Percentiles rank a stretch among this genome's conserved stretches.
Evolutionary conservation across 192 early-diverging fungal species (phyloP).

Genomic region (Rhizophagus prolifer): DNA sequence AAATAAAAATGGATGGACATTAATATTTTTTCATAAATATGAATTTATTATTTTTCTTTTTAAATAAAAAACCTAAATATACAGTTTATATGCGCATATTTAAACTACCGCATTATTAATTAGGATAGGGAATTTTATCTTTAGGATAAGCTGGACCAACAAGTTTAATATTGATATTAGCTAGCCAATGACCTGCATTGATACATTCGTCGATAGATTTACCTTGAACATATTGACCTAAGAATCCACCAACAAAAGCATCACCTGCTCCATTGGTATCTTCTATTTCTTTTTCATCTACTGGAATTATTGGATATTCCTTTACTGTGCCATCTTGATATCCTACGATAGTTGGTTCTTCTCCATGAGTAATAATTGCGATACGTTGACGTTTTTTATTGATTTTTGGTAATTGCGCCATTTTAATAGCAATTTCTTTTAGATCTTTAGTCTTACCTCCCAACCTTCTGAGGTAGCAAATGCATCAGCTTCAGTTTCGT

Average conservation of each 20-base stretch:
- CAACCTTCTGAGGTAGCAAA: slow-evolving; percentile 74
- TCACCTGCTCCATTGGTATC: slow-evolving; percentile 99
- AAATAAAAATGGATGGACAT: no score
- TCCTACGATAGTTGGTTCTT: slow-evolving; percentile 70
- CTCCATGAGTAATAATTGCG: slow-evolving; percentile 93
- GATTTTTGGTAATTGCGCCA: slow-evolving; percentile 81
- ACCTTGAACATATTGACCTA: slow-evolving; percentile 80
- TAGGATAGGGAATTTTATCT: slow-evolving; percentile 23
- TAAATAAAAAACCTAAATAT: no score
- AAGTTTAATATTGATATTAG: slow-evolving; percentile 80
- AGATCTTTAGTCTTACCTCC: slow-evolving; percentile 58
- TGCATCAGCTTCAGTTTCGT: slow-evolving; percentile 92
- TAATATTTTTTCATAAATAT: no score
- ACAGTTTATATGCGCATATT: no score
- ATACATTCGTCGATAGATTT: slow-evolving; percentile 62
- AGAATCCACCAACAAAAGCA: slow-evolving; percentile 93
- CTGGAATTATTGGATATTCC: slow-evolving; percentile 59
- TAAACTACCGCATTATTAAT: no score
- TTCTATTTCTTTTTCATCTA: slow-evolving; percentile 71
- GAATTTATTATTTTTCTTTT: no score
- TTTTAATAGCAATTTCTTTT: slow-evolving; percentile 76
- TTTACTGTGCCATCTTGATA: slow-evolving; percentile 61
- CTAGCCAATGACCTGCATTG: slow-evolving; percentile 89
- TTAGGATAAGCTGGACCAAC: slow-evolving; percentile 73
- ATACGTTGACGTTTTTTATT: slow-evolving; percentile 70